Evolutionary conservation across 805 yeast species (phyloP), one percentile per base, ranked within the genome.

Genomic region (Spathaspora boniae): DNA sequence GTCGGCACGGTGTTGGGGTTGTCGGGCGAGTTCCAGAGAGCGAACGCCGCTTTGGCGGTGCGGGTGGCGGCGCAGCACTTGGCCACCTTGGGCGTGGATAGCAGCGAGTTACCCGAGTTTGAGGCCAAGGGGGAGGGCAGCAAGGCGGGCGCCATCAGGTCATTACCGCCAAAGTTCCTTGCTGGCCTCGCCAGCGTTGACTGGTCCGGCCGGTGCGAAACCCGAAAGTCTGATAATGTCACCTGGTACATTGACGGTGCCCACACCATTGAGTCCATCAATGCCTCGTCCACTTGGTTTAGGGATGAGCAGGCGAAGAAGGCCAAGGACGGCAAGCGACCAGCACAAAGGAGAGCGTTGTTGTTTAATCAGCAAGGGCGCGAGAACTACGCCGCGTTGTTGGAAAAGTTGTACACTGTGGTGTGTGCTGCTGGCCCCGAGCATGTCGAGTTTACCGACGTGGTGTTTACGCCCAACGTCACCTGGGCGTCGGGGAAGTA

Each of bases 131-230:
- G n/a, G n/a, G n/a, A n/a, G n/a, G n/a, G n/a, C n/a, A 36, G 42
- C 16, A 33, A 43, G 22, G 29, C 50, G 34, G 39, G 36, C 6
- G 17, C 30, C 9, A 31, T 38, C 9, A 19, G 24, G 16, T 15
- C 6, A n/a, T 58, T 81, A 26, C 83, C 85, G 0, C 64, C 60
- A 9, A 59, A 64, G 43, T 76, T 82, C 38, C 42, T 65, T 4
- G 46, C 48, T 11, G 97, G 96, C 2, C 65, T 91, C 25, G 76
- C 70, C 34, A 40, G 60, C 2, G 84, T 95, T 1, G 62, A 69
- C 29, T 93, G 98, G 96, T 93, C 93, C n/a, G 99, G 99, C 1
- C 70, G 99, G 47, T 91, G 98, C 49, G 97, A 94, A 61, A 70
- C 78, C 2, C 58, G 86, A 20, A 70, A 64, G 16, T 65, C 66